These are phyloP conservation scores for Cornus florida DNA, from an alignment of 148 eudicot species.

Conservation along the genomic window DNA sequence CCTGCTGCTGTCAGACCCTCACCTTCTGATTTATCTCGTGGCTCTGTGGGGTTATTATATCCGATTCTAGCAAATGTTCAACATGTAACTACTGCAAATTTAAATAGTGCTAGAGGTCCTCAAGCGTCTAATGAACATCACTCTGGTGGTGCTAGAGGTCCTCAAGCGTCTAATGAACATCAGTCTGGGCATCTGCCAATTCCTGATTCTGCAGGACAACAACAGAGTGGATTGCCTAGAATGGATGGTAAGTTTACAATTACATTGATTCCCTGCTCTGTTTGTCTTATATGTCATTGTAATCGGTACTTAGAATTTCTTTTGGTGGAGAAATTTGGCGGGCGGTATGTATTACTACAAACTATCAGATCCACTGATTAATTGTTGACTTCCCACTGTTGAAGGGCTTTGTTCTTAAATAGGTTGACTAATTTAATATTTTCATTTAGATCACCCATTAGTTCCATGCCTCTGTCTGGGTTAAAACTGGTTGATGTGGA, in stretches of 20 bases:
- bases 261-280: neutral
- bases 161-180: too few relatives aligned
- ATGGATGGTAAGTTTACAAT: constrained; percentile 26
- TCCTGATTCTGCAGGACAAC: constrained; percentile 21
- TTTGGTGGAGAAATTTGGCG: neutral
- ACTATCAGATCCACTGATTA: neutral
- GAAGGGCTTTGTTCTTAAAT: constrained; percentile 11
- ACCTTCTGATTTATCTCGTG: constrained; percentile 33
- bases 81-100: constrained; percentile 32
- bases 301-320: neutral
- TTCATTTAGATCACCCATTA: too few relatives aligned
- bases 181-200: constrained; percentile 6
- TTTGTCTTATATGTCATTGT: neutral
- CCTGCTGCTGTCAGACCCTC: constrained; percentile 35
- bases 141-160: neutral
- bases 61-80: constrained; percentile 54
- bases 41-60: constrained; percentile 38
- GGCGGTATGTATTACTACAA: neutral
- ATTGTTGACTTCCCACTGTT: neutral
- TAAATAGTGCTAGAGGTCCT: constrained; percentile 22
- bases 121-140: constrained; percentile 24
- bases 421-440: neutral
- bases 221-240: constrained; percentile 19
- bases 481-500: too few relatives aligned
- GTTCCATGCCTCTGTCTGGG: too few relatives aligned